Evolutionary conservation across 495 filamentous ascomycete genomes (phyloP).

Genomic region (Paragyromitra xinjiangensis): DNA sequence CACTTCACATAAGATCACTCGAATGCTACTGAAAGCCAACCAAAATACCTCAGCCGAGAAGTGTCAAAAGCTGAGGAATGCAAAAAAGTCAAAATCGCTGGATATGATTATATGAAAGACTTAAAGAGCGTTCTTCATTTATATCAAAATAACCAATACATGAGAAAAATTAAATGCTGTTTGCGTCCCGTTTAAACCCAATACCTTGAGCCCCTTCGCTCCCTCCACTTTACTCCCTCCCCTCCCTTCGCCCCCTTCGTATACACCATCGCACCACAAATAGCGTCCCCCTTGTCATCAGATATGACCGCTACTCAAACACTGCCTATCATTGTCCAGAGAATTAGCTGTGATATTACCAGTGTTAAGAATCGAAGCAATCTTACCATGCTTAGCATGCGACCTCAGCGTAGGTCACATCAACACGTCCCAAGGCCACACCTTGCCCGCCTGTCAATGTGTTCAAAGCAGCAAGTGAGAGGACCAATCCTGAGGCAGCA

Average conservation of each 20-base stretch:
- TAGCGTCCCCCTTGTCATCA: background rate
- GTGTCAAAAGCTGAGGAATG: background rate
- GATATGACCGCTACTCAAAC: background rate
- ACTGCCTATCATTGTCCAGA: background rate
- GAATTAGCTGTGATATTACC: slow-evolving; percentile 8
- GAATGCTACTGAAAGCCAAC: too few species aligned
- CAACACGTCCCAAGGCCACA: slow-evolving; percentile 65
- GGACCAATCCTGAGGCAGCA: slow-evolving; percentile 66
- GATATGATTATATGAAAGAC: background rate
- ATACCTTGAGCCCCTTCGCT: slow-evolving; percentile 8
- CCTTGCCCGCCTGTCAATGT: slow-evolving; percentile 69
- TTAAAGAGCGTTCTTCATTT: background rate
- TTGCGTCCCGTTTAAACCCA: slow-evolving; percentile 7
- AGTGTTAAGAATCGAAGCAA: background rate
- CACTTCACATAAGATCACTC: background rate
- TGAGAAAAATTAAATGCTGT: background rate
- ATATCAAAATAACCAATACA: background rate
- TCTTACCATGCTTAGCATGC: slow-evolving; percentile 2
- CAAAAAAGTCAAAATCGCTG: background rate
- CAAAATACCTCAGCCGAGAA: background rate
- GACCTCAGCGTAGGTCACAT: slow-evolving; percentile 60
- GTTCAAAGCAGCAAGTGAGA: slow-evolving; percentile 68
- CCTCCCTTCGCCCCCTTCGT: too few species aligned
- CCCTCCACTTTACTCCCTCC: background rate
- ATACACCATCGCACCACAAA: slow-evolving; percentile 9